phyloP scores from a whole-genome alignment of 495 filamentous ascomycete genomes.

The Trypethelium eluteriae region DNA sequence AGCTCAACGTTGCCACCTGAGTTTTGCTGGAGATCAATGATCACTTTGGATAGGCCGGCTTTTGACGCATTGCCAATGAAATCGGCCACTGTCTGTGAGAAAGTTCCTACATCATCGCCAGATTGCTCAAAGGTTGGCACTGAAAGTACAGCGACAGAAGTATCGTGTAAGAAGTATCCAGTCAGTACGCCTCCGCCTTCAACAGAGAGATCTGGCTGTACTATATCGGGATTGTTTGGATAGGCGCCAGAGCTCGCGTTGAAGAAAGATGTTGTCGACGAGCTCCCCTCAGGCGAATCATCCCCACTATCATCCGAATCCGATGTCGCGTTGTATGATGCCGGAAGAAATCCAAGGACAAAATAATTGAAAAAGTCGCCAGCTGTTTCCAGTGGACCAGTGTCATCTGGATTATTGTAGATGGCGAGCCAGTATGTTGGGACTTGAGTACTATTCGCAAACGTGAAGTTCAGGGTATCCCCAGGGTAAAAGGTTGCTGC shows the following conservation, averaged over 20 bases:
- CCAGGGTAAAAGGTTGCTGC: slow-evolving; percentile 44
- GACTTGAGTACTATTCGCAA: slow-evolving; percentile 37
- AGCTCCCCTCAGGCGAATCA: neutral
- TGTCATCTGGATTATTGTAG: slow-evolving; percentile 32
- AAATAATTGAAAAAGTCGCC: slow-evolving; percentile 47
- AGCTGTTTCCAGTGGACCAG: slow-evolving; percentile 41
- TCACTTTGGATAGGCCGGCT: slow-evolving; percentile 31
- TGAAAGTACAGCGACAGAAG: neutral
- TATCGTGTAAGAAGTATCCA: neutral
- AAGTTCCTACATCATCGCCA: slow-evolving; percentile 26
- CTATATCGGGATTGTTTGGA: neutral
- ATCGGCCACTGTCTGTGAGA: slow-evolving; percentile 35
- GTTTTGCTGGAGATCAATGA: slow-evolving; percentile 52
- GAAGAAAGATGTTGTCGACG: neutral
- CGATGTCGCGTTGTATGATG: slow-evolving; percentile 2
- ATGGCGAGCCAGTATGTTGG: slow-evolving; percentile 34
- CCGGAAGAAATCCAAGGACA: slow-evolving; percentile 35
- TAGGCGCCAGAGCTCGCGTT: neutral
- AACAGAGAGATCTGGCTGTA: neutral
- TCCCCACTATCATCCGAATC: neutral
- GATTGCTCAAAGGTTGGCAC: neutral
- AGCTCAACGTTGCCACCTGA: slow-evolving; percentile 41
- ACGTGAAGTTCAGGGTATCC: slow-evolving; percentile 27
- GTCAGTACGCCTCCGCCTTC: neutral
- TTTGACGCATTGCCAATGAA: slow-evolving; percentile 39